These are phyloP conservation scores for Wickerhamiella qilinensis DNA, from an alignment of 805 yeast genomes.

Conservation along the genomic window DNA sequence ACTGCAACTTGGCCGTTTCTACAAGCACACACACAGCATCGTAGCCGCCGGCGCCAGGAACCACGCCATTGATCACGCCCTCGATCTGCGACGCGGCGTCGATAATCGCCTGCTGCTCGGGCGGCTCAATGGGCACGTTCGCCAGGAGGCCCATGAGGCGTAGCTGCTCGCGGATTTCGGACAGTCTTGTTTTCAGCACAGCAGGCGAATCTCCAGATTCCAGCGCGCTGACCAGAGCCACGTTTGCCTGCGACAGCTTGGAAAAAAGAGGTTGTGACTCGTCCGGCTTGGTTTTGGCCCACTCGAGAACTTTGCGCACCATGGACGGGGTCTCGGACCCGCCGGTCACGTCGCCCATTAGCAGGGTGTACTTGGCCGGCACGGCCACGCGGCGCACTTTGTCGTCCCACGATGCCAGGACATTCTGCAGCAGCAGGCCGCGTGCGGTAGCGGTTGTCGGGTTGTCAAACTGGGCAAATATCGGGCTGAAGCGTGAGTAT, in stretches of 20 bases:
- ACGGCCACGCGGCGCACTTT: slow-evolving; percentile 37
- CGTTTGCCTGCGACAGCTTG: slow-evolving; percentile 42
- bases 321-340: slow-evolving; percentile 92
- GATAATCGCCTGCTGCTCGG: slow-evolving; percentile 51
- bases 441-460: slow-evolving; percentile 17
- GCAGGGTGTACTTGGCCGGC: slow-evolving; percentile 50
- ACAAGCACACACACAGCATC: slow-evolving; percentile 78
- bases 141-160: slow-evolving; percentile 44
- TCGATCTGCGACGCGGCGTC: slow-evolving; percentile 36
- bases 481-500: slow-evolving; percentile 61
- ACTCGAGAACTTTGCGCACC: slow-evolving; percentile 55
- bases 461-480: slow-evolving; percentile 19
- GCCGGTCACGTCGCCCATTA: slow-evolving; percentile 87
- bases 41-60: slow-evolving; percentile 97
- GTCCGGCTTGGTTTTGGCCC: slow-evolving; percentile 44
- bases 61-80: slow-evolving; percentile 90
- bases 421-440: slow-evolving; percentile 18
- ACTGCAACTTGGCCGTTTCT: slow-evolving; percentile 27
- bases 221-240: slow-evolving; percentile 30
- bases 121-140: slow-evolving; percentile 83
- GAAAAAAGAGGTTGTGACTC: slow-evolving; percentile 37
- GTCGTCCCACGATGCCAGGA: slow-evolving; percentile 38
- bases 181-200: background rate
- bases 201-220: slow-evolving; percentile 15
- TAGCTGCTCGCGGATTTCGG: slow-evolving; percentile 38